Percentiles rank a stretch among this genome's conserved stretches.
Evolutionary conservation across 805 yeast genomes (phyloP).

Genomic region (Candida suzukii): DNA sequence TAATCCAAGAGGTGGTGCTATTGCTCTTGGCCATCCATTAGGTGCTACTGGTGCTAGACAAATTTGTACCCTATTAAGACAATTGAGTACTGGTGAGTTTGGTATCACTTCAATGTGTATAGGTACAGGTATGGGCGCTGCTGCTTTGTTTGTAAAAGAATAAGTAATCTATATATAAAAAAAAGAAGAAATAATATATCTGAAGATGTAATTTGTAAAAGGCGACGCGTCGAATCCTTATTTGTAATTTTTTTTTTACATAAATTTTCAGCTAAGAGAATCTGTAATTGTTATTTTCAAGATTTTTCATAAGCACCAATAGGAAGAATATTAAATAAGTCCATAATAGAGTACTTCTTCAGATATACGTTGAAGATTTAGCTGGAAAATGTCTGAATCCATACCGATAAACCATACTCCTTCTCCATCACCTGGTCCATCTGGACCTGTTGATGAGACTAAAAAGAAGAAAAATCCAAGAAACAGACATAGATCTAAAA

Average conservation of each 20-base stretch:
- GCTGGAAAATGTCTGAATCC: too few relatives aligned
- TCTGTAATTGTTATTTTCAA: too few relatives aligned
- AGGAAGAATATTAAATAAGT: too few relatives aligned
- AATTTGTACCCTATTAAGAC: conserved; percentile 79
- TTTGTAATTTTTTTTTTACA: too few relatives aligned
- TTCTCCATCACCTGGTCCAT: too few relatives aligned
- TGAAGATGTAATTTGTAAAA: too few relatives aligned
- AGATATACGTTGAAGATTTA: too few relatives aligned
- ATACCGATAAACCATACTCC: too few relatives aligned
- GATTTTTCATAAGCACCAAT: too few relatives aligned
- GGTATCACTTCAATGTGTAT: conserved; percentile 96
- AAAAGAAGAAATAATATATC: neutral
- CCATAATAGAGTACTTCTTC: too few relatives aligned
- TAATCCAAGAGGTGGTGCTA: conserved; percentile 94
- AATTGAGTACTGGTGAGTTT: conserved; percentile 69
- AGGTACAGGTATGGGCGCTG: conserved; percentile 99
- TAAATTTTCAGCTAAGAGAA: too few relatives aligned
- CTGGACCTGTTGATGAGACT: neutral
- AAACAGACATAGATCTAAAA: neutral
- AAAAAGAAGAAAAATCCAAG: neutral
- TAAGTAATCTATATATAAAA: conserved; percentile 21
- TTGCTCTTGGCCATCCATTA: conserved; percentile 91
- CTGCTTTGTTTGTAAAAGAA: conserved; percentile 78
- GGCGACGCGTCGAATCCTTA: too few relatives aligned
- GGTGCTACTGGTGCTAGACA: conserved; percentile 88